These are phyloP conservation scores for Phoenix dactylifera DNA, from an alignment of 176 grass and related monocot species.

Conservation along the genomic window DNA sequence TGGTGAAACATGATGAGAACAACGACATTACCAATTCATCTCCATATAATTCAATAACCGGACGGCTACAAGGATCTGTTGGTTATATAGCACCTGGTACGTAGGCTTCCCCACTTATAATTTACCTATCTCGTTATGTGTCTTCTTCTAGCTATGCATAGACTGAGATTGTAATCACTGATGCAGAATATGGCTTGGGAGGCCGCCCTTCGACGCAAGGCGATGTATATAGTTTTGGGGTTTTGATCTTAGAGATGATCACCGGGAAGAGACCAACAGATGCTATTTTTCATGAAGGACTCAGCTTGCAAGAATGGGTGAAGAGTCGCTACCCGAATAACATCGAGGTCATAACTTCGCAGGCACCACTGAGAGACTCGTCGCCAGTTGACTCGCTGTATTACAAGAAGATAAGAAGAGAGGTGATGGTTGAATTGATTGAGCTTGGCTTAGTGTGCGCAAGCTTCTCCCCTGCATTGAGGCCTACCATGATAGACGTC, in stretches of 20 bases:
- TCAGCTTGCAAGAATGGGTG: constrained; percentile 79
- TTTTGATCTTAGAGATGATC: constrained; percentile 69
- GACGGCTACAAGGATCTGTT: constrained; percentile 61
- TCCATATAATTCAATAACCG: constrained; percentile 70
- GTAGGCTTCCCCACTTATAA: neutral
- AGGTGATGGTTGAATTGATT: constrained; percentile 42
- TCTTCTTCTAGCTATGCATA: neutral
- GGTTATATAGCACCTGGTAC: constrained; percentile 95
- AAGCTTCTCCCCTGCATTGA: constrained; percentile 50
- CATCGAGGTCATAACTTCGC: constrained; percentile 32
- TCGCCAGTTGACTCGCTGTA: constrained; percentile 12
- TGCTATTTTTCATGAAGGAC: constrained; percentile 69
- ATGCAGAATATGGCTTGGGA: constrained; percentile 75
- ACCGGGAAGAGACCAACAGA: constrained; percentile 77
- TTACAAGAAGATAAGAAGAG: constrained; percentile 23
- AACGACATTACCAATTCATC: constrained; percentile 20
- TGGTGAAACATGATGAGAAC: constrained; percentile 33
- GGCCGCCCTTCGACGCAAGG: constrained; percentile 54
- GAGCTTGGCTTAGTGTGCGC: constrained; percentile 88
- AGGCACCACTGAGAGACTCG: constrained; percentile 26
- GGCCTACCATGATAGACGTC: constrained; percentile 61
- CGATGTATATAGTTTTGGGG: constrained; percentile 90
- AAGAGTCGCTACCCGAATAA: constrained; percentile 54
- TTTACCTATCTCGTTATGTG: neutral
- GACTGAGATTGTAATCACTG: neutral